Evolutionary conservation across 106 monocot species (phyloP).

Genomic region (Apostasia shenzhenica): DNA sequence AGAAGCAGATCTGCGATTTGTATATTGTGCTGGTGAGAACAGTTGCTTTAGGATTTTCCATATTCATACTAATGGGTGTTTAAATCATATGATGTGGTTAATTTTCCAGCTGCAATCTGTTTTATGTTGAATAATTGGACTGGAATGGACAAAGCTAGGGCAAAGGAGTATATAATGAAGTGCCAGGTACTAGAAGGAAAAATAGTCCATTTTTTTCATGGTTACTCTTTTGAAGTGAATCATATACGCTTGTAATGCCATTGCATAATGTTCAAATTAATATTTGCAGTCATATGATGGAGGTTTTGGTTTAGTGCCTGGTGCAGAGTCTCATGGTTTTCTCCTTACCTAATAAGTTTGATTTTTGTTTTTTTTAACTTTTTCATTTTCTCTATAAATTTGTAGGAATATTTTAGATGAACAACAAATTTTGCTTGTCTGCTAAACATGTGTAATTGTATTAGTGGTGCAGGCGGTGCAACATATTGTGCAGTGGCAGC

Average conservation of each 20-base stretch:
- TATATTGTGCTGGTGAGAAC: conserved; percentile 89
- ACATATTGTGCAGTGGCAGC: conserved; percentile 89
- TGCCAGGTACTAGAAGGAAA: conserved; percentile 59
- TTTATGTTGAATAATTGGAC: conserved; percentile 75
- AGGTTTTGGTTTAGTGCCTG: conserved; percentile 91
- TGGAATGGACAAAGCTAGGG: conserved; percentile 77
- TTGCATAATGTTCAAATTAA: conserved; percentile 8
- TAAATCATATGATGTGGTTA: conserved; percentile 1
- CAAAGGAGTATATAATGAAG: conserved; percentile 62
- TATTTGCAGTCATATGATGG: conserved; percentile 95
- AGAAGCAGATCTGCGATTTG: conserved; percentile 93
- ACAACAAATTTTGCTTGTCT: neutral
- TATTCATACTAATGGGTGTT: neutral
- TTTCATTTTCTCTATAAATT: neutral
- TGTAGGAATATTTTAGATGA: neutral
- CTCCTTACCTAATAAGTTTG: neutral
- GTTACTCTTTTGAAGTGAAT: neutral
- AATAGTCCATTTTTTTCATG: neutral
- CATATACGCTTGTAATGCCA: neutral
- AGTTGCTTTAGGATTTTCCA: conserved; percentile 1
- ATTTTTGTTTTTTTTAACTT: neutral
- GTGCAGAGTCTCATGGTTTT: conserved; percentile 99
- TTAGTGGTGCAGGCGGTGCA: conserved; percentile 91
- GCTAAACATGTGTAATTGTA: conserved; percentile 16
- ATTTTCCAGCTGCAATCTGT: conserved; percentile 81